These are phyloP conservation scores for Didymella segeticola DNA, from an alignment of 2,329 filamentous ascomycete genomes.

Conservation along the genomic window DNA sequence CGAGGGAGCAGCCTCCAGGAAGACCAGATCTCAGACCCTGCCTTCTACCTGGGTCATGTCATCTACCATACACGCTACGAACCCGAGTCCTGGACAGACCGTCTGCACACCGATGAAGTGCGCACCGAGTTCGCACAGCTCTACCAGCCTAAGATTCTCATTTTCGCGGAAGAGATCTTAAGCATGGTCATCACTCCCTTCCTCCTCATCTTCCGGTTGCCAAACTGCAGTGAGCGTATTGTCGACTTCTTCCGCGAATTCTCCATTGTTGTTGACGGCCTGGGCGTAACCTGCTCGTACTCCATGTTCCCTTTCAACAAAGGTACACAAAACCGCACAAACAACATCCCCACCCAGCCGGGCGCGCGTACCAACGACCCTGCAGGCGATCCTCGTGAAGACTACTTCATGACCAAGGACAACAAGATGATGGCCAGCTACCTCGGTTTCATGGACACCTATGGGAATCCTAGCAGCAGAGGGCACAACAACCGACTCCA, in stretches of 20 bases:
- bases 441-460: slow-evolving; percentile 93
- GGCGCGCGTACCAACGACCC: slow-evolving; percentile 56
- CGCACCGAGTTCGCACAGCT: slow-evolving; percentile 87
- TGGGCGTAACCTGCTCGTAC: slow-evolving; percentile 96
- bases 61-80: slow-evolving; percentile 93
- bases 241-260: slow-evolving; percentile 99
- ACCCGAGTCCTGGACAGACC: slow-evolving; percentile 85
- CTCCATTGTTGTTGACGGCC: slow-evolving; percentile 92
- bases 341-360: slow-evolving; percentile 54
- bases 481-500: slow-evolving; percentile 49
- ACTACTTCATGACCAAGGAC: slow-evolving; percentile 94
- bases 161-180: slow-evolving; percentile 90
- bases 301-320: slow-evolving; percentile 97
- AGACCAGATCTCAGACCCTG: slow-evolving; percentile 91
- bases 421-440: slow-evolving; percentile 99
- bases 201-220: slow-evolving; percentile 84
- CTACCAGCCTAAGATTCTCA: slow-evolving; percentile 90
- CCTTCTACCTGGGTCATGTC: slow-evolving; percentile 85
- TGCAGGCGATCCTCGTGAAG: slow-evolving; percentile 69
- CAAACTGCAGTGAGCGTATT: slow-evolving; percentile 87
- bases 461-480: slow-evolving; percentile 53
- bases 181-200: slow-evolving; percentile 93
- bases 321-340: slow-evolving; percentile 58
- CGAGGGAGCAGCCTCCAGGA: slow-evolving; percentile 81
- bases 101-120: slow-evolving; percentile 93